Percentiles rank a stretch among this genome's conserved stretches.
These are phyloP conservation scores for Paragyromitra xinjiangensis DNA, from an alignment of 495 filamentous ascomycete genomes.

Conservation along the genomic window DNA sequence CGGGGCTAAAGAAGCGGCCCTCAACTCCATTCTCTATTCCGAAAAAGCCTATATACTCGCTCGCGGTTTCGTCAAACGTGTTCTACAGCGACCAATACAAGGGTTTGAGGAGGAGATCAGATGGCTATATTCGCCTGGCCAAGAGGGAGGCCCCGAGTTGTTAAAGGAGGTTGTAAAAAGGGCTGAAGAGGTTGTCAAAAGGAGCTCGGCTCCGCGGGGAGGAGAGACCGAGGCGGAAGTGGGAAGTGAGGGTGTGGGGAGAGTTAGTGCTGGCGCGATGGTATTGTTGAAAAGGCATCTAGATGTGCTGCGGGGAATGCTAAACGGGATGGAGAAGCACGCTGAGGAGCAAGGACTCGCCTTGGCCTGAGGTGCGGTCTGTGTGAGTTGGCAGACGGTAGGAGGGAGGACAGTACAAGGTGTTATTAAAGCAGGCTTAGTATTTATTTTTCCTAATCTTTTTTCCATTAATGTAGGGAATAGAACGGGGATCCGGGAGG, in stretches of 20 bases:
- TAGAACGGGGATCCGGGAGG: constrained; percentile 38
- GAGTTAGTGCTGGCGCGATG: constrained; percentile 58
- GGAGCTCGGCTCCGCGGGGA: constrained; percentile 25
- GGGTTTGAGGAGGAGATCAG: constrained; percentile 64
- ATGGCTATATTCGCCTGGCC: constrained; percentile 63
- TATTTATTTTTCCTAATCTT: constrained; percentile 31
- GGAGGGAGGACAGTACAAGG: background rate
- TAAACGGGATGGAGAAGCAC: constrained; percentile 40
- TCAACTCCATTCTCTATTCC: constrained; percentile 65
- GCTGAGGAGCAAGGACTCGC: background rate
- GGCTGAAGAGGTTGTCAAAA: constrained; percentile 37
- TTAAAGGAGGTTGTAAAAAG: constrained; percentile 52
- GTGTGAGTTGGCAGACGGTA: background rate
- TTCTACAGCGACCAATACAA: constrained; percentile 59
- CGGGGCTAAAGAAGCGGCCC: constrained; percentile 59
- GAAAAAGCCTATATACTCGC: constrained; percentile 67
- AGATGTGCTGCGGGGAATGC: constrained; percentile 58
- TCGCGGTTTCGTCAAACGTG: constrained; percentile 65
- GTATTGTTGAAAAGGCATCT: constrained; percentile 61
- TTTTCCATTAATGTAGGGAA: constrained; percentile 31
- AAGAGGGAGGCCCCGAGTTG: constrained; percentile 45
- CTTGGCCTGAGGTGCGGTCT: background rate
- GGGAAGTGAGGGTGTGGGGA: constrained; percentile 40
- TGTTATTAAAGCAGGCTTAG: constrained; percentile 28
- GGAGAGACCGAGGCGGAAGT: constrained; percentile 22